Evolutionary conservation across 2,329 filamentous ascomycete genomes (phyloP), one percentile per base, ranked within the genome.

Genomic region (Cryphonectria carpinicola): DNA sequence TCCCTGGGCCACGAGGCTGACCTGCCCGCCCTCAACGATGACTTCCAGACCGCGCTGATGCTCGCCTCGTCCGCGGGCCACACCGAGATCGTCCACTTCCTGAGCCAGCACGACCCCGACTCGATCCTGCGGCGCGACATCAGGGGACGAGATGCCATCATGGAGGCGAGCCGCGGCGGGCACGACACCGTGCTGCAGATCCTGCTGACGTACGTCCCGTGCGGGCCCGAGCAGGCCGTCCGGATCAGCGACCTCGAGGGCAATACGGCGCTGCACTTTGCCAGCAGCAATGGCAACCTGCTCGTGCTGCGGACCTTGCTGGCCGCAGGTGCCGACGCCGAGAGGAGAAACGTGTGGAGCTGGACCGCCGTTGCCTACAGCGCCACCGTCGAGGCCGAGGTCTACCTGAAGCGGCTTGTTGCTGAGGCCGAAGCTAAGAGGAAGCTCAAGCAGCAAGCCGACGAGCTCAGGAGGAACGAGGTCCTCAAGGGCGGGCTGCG

Each of bases 241-340:
- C 84, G 84, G 62, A 83, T 85, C 41, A 83, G 85, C 4, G 94
- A 97, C 77, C 76, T 85, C 1, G 87, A 92, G 70, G 94, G 94
- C n/a, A 96, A 97, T 78, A 97, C 93, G 2, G 92, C 93, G 0
- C 84, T 97, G 60, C 94, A 97, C 81, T 94, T 96, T 81, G 94
- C 94, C 17, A 93, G 90, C 76, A 92, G 92, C 62, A 93, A 93
- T 76, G 94, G 94, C 1, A 92, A 95, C 75, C 80, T 97, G 62
- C 89, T 94, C 68, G 92, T 93, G 0, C 82, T 97, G 68, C 86
- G 94, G 60, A 92, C 94, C 49, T 83, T 97, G 67, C 85, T 97
- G 17, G 90, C 92, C 3, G 93, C 92, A 0, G 94, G 94, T 14
- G 93, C 94, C 0, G 91, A 94, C 75, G 88, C 92, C 0, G 85